phyloP scores from a whole-genome alignment of 2,329 filamentous ascomycete genomes.

The Monosporascus ibericus region DNA sequence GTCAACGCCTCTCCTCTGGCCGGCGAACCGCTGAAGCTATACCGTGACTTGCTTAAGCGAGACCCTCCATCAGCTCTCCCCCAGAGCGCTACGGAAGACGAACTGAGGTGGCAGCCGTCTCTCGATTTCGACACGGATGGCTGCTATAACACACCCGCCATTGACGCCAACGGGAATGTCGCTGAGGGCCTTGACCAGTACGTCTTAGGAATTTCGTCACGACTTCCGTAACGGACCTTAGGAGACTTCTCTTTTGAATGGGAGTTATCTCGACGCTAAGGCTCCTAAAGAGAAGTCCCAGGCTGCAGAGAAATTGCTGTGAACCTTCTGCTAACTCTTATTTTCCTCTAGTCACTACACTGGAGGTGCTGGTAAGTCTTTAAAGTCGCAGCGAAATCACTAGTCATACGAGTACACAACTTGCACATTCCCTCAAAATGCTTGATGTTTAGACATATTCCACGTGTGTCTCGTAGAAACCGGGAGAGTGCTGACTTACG shows the following conservation, averaged over 20 bases:
- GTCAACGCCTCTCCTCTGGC: neutral
- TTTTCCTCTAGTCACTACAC: slow-evolving; percentile 6
- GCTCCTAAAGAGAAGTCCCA: too few relatives aligned
- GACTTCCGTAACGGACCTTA: too few relatives aligned
- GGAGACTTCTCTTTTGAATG: too few relatives aligned
- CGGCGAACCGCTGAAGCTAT: neutral
- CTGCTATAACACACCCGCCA: slow-evolving; percentile 28
- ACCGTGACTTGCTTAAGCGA: slow-evolving; percentile 1
- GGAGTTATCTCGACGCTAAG: too few relatives aligned
- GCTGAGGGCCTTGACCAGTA: slow-evolving; percentile 16
- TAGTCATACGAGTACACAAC: too few relatives aligned
- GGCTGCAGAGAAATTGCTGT: too few relatives aligned
- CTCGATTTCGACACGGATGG: slow-evolving; percentile 23
- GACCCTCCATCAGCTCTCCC: slow-evolving; percentile 1
- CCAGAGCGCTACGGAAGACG: slow-evolving; percentile 1
- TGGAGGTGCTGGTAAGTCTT: slow-evolving; percentile 2
- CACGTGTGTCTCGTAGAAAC: too few relatives aligned
- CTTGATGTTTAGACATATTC: too few relatives aligned
- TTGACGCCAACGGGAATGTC: slow-evolving; percentile 19
- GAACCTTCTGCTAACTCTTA: neutral
- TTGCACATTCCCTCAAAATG: too few relatives aligned
- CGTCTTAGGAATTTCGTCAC: neutral
- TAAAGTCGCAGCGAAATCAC: neutral
- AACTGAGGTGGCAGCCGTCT: slow-evolving; percentile 17
- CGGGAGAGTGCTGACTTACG: too few relatives aligned